Percentiles rank a stretch among this genome's conserved stretches.
These are phyloP conservation scores for Chenopodium berlandieri DNA, from an alignment of 148 eudicot genomes.

Conservation along the genomic window DNA sequence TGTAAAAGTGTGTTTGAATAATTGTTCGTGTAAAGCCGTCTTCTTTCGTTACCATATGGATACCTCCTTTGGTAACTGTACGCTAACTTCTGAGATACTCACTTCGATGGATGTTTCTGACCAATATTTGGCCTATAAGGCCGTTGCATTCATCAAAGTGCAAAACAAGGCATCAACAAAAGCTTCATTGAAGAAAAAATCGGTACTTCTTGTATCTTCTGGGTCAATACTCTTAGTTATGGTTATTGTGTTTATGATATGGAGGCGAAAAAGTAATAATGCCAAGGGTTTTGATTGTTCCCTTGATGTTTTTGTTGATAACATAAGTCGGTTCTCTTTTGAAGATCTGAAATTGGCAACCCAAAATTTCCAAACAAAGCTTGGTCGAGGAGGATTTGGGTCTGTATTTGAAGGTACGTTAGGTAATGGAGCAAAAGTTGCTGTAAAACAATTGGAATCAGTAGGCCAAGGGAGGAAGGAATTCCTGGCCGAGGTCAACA, in stretches of 20 bases:
- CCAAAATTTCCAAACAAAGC: slow-evolving; percentile 18
- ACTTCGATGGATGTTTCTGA: slow-evolving; percentile 4
- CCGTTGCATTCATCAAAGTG: not conserved
- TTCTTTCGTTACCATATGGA: not conserved
- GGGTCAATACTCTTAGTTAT: not conserved
- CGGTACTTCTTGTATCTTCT: not conserved
- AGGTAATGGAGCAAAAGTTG: slow-evolving; percentile 24
- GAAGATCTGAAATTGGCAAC: slow-evolving; percentile 6
- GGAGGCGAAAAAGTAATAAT: not conserved
- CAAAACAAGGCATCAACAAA: not conserved
- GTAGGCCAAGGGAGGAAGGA: slow-evolving; percentile 25
- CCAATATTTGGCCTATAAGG: not conserved
- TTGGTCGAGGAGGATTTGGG: slow-evolving; percentile 34
- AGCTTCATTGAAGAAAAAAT: not conserved
- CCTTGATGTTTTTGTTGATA: not conserved
- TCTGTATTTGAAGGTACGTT: slow-evolving; percentile 21
- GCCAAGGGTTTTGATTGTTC: not conserved
- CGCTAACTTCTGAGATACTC: not conserved
- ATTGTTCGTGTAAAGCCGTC: not conserved
- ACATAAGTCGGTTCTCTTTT: slow-evolving; percentile 18
- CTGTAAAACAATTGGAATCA: slow-evolving; percentile 24
- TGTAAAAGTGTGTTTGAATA: slow-evolving; percentile 1
- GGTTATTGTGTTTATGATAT: not conserved
- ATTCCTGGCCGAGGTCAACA: slow-evolving; percentile 40
- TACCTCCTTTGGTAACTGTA: not conserved